Base-by-base conservation (phyloP, 2,329 filamentous ascomycete species). In the Sporothrix dimorphospora region DNA sequence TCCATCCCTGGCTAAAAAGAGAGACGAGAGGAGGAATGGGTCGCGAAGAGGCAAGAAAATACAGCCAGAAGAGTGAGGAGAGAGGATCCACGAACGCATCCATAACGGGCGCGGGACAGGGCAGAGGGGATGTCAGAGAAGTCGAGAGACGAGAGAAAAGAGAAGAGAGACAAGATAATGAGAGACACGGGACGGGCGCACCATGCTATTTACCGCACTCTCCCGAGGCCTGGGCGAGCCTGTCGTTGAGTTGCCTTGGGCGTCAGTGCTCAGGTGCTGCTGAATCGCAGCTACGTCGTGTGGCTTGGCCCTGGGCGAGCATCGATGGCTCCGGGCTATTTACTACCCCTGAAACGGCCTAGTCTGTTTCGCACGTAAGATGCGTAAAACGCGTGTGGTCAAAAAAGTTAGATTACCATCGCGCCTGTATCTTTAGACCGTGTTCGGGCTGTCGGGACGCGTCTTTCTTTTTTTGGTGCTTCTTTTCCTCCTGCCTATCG, bases 341-440 rank as follows among this genome's bases (percentile, higher is more conserved):
- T 42, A 42, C 65, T 67, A 67, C 45, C 63, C 63, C 65, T 68
- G 65, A 53, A 68, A 53, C 30, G 45, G 45, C 9, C 65, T 53
- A 53, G 65, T 68, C 27, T 47, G 34, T 51, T 67, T 24, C 30
- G 45, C 47, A 51, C 45, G 65, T 68, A 53, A 42, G 42, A 7
- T 49, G 6, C 30, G 30, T n/a, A 68, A 68, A 68, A 38, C 45
- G 65, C 45, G 65, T 68, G 61, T 45, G 8, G 7, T 47, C 65
- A 14, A 51, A 30, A 27, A 51, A 51, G 24, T 53, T 53, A 24
- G 53, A 68, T 68, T 53, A 40, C 65, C 45, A 21, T 45, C 38
- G 51, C 67, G 49, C 49, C 49, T 57, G 34, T 45, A 42, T 57
- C 42, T 66, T 66, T n/a, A 34, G 42, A 69, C 30, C 34, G 51